Conservation (phyloP, 169 alveolate genomes). For the Cryptosporidium muris region DNA sequence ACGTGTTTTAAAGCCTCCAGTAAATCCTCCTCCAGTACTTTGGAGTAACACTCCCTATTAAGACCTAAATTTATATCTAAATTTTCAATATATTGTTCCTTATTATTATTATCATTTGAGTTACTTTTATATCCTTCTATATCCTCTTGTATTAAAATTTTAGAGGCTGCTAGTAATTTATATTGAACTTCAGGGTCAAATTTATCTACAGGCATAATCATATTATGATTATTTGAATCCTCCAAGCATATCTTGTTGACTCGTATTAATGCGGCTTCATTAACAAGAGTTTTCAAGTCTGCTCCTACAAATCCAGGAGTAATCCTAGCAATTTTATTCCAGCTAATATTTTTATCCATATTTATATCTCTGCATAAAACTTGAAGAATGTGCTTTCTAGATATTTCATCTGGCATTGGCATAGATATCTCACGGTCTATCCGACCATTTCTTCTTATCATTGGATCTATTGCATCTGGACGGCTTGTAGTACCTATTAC, state of each 20-base stretch:
- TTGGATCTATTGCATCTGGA: constrained; percentile 87
- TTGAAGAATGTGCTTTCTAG: constrained; percentile 74
- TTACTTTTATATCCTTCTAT: background rate
- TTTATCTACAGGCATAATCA: background rate
- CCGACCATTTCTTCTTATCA: constrained; percentile 88
- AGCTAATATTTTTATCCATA: constrained; percentile 74
- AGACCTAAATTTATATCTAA: background rate
- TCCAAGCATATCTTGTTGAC: constrained; percentile 5
- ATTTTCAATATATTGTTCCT: background rate
- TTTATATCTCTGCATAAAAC: constrained; percentile 79
- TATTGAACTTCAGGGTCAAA: background rate
- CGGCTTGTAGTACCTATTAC: constrained; percentile 86
- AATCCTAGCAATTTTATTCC: constrained; percentile 44
- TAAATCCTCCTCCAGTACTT: constrained; percentile 85
- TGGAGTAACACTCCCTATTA: background rate
- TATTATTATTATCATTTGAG: background rate
- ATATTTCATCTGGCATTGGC: constrained; percentile 84
- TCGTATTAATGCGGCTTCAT: constrained; percentile 85
- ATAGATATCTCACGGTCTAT: constrained; percentile 87
- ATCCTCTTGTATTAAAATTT: background rate
- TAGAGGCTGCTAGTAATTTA: background rate
- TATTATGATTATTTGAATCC: background rate
- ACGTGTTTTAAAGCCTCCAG: constrained; percentile 84
- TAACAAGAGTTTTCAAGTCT: constrained; percentile 86
- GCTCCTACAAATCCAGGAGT: constrained; percentile 95